Conservation (phyloP, 2,329 filamentous ascomycete genomes). For the Daldinia sp. region DNA sequence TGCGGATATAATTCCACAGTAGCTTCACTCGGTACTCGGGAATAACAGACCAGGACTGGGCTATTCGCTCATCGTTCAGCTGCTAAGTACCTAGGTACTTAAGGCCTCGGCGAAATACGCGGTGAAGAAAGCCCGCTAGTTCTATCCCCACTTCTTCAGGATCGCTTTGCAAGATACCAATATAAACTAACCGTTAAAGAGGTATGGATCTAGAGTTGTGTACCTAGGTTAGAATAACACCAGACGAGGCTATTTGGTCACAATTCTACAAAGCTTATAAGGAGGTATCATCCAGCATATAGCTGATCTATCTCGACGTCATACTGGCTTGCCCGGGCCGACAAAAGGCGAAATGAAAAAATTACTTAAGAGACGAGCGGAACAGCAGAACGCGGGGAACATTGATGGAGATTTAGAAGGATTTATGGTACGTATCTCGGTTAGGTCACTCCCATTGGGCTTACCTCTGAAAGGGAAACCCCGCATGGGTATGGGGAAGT, state of each 20-base stretch:
- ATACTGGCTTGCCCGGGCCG: neutral
- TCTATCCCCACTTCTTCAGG: neutral
- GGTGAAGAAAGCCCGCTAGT: neutral
- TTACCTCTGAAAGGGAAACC: slow-evolving; percentile 13
- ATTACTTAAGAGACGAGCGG: slow-evolving; percentile 1
- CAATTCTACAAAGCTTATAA: neutral
- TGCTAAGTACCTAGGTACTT: neutral
- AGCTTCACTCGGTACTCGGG: slow-evolving; percentile 14
- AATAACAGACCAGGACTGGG: slow-evolving; percentile 11
- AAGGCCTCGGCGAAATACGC: slow-evolving; percentile 23
- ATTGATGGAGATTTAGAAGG: slow-evolving; percentile 10
- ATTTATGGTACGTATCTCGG: neutral
- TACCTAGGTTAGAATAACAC: no score
- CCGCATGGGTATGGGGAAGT: slow-evolving; percentile 26
- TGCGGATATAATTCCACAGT: neutral
- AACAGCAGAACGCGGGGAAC: slow-evolving; percentile 21
- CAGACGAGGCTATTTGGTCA: neutral
- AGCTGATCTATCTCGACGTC: neutral
- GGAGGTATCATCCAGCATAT: neutral
- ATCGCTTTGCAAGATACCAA: neutral
- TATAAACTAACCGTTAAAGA: neutral
- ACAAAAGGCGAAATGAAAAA: slow-evolving; percentile 14
- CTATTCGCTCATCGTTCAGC: neutral
- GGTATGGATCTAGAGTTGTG: neutral
- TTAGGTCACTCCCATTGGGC: slow-evolving; percentile 4